Percentiles rank a stretch among this genome's conserved stretches.
phyloP scores from a whole-genome alignment of 176 grass and related monocot species.

The Oryza coarctata region DNA sequence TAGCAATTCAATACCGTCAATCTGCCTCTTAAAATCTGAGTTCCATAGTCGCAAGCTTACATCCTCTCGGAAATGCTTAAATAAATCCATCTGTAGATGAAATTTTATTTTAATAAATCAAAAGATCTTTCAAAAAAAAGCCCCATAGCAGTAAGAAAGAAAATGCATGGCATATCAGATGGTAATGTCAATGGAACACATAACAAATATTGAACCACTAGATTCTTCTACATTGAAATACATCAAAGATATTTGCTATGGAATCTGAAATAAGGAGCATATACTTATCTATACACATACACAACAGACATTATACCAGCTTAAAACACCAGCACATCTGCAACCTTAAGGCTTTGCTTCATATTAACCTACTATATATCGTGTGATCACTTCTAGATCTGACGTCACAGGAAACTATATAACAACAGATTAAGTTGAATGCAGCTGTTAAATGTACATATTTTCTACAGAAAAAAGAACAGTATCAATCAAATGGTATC shows the following conservation, averaged over 20 bases:
- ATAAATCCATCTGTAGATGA: constrained; percentile 71
- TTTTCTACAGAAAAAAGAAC: neutral
- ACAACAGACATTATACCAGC: neutral
- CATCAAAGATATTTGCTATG: neutral
- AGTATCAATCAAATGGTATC: neutral
- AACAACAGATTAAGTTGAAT: neutral
- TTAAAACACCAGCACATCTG: neutral
- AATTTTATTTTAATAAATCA: constrained; percentile 11
- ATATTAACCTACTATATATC: neutral
- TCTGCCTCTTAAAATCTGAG: constrained; percentile 97
- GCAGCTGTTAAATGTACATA: neutral
- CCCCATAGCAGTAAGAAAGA: neutral
- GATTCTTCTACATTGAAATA: neutral
- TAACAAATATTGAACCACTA: neutral
- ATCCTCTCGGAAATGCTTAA: constrained; percentile 95
- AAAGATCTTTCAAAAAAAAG: neutral
- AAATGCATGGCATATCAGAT: constrained; percentile 10
- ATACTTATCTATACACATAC: neutral
- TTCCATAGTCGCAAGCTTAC: constrained; percentile 87
- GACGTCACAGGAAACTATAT: constrained; percentile 1
- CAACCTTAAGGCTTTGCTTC: neutral
- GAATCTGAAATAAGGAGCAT: constrained; percentile 6
- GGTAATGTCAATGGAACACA: neutral
- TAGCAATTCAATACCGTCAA: constrained; percentile 93
- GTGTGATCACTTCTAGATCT: neutral